Conservation (phyloP, 352 stramenopile genomes). For the Phytopythium cucurbitacearum region DNA sequence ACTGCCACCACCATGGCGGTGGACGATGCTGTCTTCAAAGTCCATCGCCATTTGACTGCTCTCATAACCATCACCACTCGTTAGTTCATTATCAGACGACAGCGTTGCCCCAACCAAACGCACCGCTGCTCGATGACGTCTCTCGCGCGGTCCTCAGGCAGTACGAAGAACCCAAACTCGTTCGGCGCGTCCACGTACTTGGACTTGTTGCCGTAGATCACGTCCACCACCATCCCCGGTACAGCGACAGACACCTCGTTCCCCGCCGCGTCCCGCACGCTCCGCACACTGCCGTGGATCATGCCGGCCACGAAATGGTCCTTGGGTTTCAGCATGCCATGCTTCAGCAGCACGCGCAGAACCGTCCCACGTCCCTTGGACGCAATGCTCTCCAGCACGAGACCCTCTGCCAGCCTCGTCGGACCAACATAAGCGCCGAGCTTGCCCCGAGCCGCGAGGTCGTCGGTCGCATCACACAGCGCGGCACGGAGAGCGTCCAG, state of each 20-base stretch:
- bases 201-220: constrained; percentile 78
- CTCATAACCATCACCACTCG: not conserved
- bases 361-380: constrained; percentile 64
- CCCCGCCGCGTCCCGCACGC: constrained; percentile 50
- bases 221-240: constrained; percentile 72
- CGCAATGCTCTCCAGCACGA: constrained; percentile 73
- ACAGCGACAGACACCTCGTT: constrained; percentile 42
- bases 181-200: constrained; percentile 83
- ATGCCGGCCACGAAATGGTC: constrained; percentile 85
- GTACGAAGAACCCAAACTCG: constrained; percentile 74
- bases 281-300: constrained; percentile 78
- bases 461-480: constrained; percentile 33
- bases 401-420: constrained; percentile 36
- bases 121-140: constrained; percentile 76
- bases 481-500: constrained; percentile 44
- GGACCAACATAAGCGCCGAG: constrained; percentile 34
- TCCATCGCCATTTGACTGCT: constrained; percentile 65
- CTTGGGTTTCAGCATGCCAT: constrained; percentile 52
- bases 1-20: constrained; percentile 15
- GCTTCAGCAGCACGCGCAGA: constrained; percentile 67
- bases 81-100: constrained; percentile 1
- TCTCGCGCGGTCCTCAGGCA: constrained; percentile 53
- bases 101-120: not conserved
- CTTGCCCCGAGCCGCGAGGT: constrained; percentile 21
- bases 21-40: constrained; percentile 55